phyloP scores from a whole-genome alignment of 345 rosid species.

The Rhodomyrtus tomentosa region DNA sequence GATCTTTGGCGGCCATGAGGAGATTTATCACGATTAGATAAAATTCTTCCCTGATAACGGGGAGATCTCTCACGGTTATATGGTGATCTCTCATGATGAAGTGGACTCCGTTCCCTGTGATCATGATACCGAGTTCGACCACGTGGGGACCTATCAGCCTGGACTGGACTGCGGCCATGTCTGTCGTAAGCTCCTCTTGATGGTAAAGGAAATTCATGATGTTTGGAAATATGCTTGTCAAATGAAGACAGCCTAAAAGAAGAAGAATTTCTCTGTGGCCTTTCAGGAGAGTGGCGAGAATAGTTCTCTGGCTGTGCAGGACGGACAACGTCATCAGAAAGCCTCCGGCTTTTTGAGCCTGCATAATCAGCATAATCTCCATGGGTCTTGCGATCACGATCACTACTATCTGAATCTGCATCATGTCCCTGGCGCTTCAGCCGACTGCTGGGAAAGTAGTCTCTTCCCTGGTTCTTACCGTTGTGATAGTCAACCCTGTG shows the following conservation, averaged over 20 bases:
- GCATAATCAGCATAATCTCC: constrained; percentile 52
- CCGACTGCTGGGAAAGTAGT: constrained; percentile 46
- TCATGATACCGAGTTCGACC: constrained; percentile 55
- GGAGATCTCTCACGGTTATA: constrained; percentile 11
- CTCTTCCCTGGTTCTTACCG: constrained; percentile 56
- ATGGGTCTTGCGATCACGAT: constrained; percentile 39
- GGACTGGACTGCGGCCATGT: constrained; percentile 69
- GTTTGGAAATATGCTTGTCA: constrained; percentile 70
- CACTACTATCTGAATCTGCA: constrained; percentile 53
- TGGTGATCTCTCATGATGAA: constrained; percentile 14
- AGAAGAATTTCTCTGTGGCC: constrained; percentile 49
- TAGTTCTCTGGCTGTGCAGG: constrained; percentile 46
- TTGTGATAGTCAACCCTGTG: constrained; percentile 52
- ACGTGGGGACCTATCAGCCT: constrained; percentile 66
- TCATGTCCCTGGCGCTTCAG: constrained; percentile 69
- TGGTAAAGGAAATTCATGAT: constrained; percentile 54
- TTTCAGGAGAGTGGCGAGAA: constrained; percentile 56
- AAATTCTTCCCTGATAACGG: constrained; percentile 19
- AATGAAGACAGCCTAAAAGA: constrained; percentile 39
- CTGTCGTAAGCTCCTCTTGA: constrained; percentile 63
- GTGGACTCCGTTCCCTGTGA: constrained; percentile 60
- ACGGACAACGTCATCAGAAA: constrained; percentile 60
- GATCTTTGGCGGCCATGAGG: constrained; percentile 51
- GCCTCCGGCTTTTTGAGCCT: constrained; percentile 64
- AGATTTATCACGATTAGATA: constrained; percentile 24